Evolutionary conservation across 2,329 filamentous ascomycete genomes (phyloP).

Genomic region (Aspergillus quadrilineatus): DNA sequence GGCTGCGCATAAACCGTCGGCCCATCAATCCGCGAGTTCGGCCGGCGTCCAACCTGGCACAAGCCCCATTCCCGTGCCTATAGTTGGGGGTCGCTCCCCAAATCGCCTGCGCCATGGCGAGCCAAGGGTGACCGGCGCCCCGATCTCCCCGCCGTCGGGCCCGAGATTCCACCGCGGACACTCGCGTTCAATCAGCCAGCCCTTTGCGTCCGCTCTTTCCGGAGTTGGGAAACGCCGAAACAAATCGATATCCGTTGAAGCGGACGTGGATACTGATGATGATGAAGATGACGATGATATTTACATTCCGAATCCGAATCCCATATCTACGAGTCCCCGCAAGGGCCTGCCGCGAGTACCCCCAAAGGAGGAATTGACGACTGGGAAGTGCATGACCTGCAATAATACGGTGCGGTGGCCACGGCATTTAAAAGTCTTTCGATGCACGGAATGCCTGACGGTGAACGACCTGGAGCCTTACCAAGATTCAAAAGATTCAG

Average conservation of each 20-base stretch:
- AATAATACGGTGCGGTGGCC: constrained; percentile 79
- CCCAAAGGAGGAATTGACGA: constrained; percentile 61
- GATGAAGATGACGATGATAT: constrained; percentile 29
- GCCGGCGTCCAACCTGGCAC: constrained; percentile 21
- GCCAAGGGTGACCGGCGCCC: constrained; percentile 22
- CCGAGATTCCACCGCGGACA: constrained; percentile 43
- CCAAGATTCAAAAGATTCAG: constrained; percentile 24
- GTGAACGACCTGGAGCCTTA: constrained; percentile 72
- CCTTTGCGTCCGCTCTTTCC: constrained; percentile 71
- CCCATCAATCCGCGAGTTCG: constrained; percentile 27
- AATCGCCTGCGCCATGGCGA: constrained; percentile 28
- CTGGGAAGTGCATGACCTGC: constrained; percentile 82
- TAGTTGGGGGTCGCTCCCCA: constrained; percentile 23
- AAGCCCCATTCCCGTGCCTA: constrained; percentile 17
- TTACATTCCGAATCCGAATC: constrained; percentile 35
- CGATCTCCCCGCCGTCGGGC: constrained; percentile 19
- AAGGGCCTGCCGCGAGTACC: constrained; percentile 34
- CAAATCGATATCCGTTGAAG: constrained; percentile 50
- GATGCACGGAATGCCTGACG: constrained; percentile 79
- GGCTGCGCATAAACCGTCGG: constrained; percentile 32
- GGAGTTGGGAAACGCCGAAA: constrained; percentile 51
- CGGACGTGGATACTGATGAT: constrained; percentile 47
- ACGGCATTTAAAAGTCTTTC: constrained; percentile 68
- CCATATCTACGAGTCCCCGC: constrained; percentile 40
- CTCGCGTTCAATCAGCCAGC: constrained; percentile 73